Percentiles rank a stretch among this genome's conserved stretches.
These are phyloP conservation scores for Gloeophyllum trabeum DNA, from an alignment of 768 basidiomycete species.

Conservation along the genomic window DNA sequence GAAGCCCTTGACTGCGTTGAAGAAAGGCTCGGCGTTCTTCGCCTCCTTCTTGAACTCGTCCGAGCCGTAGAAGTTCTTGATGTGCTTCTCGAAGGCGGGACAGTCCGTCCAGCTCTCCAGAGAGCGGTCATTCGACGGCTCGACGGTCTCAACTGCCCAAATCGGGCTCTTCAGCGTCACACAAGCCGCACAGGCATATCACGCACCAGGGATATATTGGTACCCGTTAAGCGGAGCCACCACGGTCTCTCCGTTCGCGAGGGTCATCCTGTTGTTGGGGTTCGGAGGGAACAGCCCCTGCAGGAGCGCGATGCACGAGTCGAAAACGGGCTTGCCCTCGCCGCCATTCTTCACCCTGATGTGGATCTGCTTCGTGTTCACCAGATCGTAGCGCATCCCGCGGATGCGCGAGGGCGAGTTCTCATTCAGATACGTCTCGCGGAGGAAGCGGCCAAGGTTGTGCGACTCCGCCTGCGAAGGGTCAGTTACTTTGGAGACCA, in stretches of 20 bases:
- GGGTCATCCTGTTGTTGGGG: constrained; percentile 53
- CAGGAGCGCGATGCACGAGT: constrained; percentile 74
- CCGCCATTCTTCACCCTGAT: constrained; percentile 75
- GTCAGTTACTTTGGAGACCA: not conserved
- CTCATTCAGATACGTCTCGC: constrained; percentile 53
- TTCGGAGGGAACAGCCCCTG: constrained; percentile 86
- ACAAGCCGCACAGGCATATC: not conserved
- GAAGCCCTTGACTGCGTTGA: constrained; percentile 54
- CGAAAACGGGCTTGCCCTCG: constrained; percentile 80
- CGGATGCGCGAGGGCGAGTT: constrained; percentile 61
- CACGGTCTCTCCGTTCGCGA: constrained; percentile 70
- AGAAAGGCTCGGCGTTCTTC: constrained; percentile 52
- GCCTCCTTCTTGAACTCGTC: constrained; percentile 51
- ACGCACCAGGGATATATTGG: constrained; percentile 72
- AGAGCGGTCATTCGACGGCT: constrained; percentile 72
- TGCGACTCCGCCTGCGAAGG: constrained; percentile 48
- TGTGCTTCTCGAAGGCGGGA: constrained; percentile 57
- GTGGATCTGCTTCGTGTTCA: constrained; percentile 63
- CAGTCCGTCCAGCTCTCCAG: constrained; percentile 73
- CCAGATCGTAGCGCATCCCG: constrained; percentile 54
- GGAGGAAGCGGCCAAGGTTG: constrained; percentile 50
- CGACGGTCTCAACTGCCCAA: constrained; percentile 66
- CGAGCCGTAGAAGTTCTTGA: constrained; percentile 48
- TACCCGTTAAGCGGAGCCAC: constrained; percentile 71
- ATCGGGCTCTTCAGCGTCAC: constrained; percentile 2